A percentile compares a stretch with the other conserved stretches of the same genome.
Conservation (phyloP, 2,329 filamentous ascomycete species). For the Scedosporium minutisporum region DNA sequence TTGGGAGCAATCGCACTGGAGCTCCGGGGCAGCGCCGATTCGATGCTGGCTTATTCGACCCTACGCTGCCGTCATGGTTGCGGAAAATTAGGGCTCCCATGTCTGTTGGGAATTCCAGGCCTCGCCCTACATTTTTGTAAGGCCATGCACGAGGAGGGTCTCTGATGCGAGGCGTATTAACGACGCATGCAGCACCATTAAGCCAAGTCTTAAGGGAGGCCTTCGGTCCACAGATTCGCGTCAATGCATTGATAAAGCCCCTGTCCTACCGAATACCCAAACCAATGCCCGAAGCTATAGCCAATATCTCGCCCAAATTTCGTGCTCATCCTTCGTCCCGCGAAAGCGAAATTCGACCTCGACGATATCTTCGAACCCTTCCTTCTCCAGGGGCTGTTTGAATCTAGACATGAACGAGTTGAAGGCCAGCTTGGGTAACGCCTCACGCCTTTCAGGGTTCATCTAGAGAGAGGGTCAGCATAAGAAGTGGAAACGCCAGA, state of each 20-base stretch:
- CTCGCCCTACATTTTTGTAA: too few species aligned
- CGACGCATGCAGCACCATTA: too few species aligned
- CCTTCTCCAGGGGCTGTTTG: slow-evolving; percentile 57
- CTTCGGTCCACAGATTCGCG: neutral
- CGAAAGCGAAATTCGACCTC: slow-evolving; percentile 68
- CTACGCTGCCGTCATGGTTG: too few species aligned
- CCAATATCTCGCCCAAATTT: slow-evolving; percentile 73
- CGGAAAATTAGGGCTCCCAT: too few species aligned
- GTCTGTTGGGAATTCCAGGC: too few species aligned
- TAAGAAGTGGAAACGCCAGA: slow-evolving; percentile 5
- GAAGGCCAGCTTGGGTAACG: slow-evolving; percentile 74
- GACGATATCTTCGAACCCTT: slow-evolving; percentile 77
- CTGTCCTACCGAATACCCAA: too few species aligned
- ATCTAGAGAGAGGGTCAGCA: slow-evolving; percentile 32
- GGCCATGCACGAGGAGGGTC: too few species aligned
- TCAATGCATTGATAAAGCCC: too few species aligned
- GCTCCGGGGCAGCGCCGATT: too few species aligned
- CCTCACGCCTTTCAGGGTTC: slow-evolving; percentile 72
- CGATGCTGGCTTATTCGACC: too few species aligned
- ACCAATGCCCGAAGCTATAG: neutral
- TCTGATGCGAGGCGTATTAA: too few species aligned
- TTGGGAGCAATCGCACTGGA: too few species aligned
- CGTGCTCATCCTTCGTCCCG: slow-evolving; percentile 58
- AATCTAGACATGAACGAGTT: slow-evolving; percentile 64
- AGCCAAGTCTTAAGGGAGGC: neutral